phyloP scores from a whole-genome alignment of 176 grass and related monocot species.

The Bothriochloa decipiens region DNA sequence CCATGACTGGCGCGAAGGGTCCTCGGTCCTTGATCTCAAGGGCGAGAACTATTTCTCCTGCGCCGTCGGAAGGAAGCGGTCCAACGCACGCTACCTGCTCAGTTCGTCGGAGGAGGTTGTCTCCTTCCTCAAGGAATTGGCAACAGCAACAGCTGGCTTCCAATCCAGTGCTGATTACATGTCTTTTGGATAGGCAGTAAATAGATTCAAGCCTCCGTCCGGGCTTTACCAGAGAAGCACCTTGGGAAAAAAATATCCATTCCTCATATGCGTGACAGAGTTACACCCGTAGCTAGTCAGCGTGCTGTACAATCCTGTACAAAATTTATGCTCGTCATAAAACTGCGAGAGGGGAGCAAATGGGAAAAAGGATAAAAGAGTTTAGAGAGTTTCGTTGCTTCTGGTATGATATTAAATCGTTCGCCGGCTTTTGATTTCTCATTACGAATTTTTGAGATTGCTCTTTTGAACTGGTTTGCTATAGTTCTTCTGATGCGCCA shows the following conservation, averaged over 20 bases:
- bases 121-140: slow-evolving; percentile 78
- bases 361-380: slow-evolving; percentile 9
- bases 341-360: slow-evolving; percentile 44
- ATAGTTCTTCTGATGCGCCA: neutral
- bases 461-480: neutral
- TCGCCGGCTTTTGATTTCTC: neutral
- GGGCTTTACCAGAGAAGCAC: slow-evolving; percentile 19
- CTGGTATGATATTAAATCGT: neutral
- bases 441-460: neutral
- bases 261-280: slow-evolving; percentile 35
- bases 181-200: slow-evolving; percentile 61
- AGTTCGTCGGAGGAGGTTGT: slow-evolving; percentile 89
- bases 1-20: slow-evolving; percentile 88
- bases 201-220: neutral
- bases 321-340: slow-evolving; percentile 44
- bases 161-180: slow-evolving; percentile 44
- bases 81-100: slow-evolving; percentile 82
- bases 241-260: slow-evolving; percentile 22
- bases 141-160: slow-evolving; percentile 43
- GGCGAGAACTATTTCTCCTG: slow-evolving; percentile 99
- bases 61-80: slow-evolving; percentile 86
- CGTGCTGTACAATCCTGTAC: slow-evolving; percentile 44
- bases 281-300: slow-evolving; percentile 38
- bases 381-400: slow-evolving; percentile 21
- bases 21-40: slow-evolving; percentile 93